Base-by-base conservation (phyloP, 1,284 basidiomycete species). In the Irpex rosettiformis region DNA sequence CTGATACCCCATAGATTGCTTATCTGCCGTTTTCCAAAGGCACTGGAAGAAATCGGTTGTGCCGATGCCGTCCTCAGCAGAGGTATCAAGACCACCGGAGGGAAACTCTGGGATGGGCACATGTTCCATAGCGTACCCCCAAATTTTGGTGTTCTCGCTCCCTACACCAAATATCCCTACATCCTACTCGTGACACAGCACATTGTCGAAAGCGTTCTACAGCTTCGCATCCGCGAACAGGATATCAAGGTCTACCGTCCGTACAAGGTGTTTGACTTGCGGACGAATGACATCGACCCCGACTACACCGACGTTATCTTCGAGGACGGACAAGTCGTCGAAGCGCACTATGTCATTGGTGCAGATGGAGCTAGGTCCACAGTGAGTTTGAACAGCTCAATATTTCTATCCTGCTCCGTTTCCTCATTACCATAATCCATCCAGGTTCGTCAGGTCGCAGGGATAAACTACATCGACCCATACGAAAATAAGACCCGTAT, bases 281-380 rank as follows among this genome's bases (percentile, higher is more conserved):
- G 63, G 47, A 56, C 60, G 11, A 67, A 60, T 58, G 29, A 57
- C 4, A 58, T 60, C 13, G 53, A 56, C 21, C 8, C 54, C 11
- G 47, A 53, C 16, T 21, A 64, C 6, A 69, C 79, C 1, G 72
- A 79, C 25, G 81, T 82, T 4, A 57, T 65, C 0, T 84, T 86
- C 59, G 81, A 84, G 28, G 75, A 77, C 33, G 82, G 82, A 0
- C 72, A 75, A 54, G 67, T 72, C 10, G 67, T 85, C 28, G 73
- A 69, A 0, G 71, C 82, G 8, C 74, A 72, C 25, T 82, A 81
- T 63, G 76, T 85, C 1, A 65, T 85, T 28, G 83, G 80, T 42
- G 82, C 84, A 10, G 83, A 86, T 66, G 84, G 84, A n/a, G 71
- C 78, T 16, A 74, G 69, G 55, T 86, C 84, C 2, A 67, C 70